These are phyloP conservation scores for Amaranthus hypochondriacus DNA, from an alignment of 148 eudicot species.

Conservation along the genomic window DNA sequence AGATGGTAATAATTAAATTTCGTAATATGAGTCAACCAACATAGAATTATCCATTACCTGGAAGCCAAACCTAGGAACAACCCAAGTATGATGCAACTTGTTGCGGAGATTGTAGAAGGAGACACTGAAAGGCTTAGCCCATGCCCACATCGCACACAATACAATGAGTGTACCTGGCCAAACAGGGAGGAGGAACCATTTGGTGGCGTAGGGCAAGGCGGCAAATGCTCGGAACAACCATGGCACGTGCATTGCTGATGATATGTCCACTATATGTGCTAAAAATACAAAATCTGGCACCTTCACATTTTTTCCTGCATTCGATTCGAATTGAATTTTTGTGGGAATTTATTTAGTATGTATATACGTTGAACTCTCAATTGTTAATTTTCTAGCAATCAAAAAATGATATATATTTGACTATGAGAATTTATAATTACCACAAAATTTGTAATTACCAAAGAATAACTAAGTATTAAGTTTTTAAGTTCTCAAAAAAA, in stretches of 20 bases:
- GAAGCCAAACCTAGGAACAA: slow-evolving; percentile 61
- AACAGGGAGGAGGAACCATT: slow-evolving; percentile 30
- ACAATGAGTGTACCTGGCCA: slow-evolving; percentile 36
- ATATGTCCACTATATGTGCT: slow-evolving; percentile 63
- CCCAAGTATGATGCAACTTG: slow-evolving; percentile 61
- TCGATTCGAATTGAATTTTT: too few species aligned
- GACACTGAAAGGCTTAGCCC: slow-evolving; percentile 41
- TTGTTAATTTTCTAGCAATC: too few species aligned
- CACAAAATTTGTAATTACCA: too few species aligned
- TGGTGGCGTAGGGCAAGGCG: slow-evolving; percentile 39
- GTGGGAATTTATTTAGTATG: too few species aligned
- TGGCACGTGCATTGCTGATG: slow-evolving; percentile 51
- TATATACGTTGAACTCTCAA: too few species aligned
- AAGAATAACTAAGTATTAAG: too few species aligned
- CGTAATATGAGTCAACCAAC: not conserved
- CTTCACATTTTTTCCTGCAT: slow-evolving; percentile 44
- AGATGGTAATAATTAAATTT: too few species aligned
- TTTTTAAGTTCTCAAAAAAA: too few species aligned
- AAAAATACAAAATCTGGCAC: slow-evolving; percentile 78
- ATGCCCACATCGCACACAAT: slow-evolving; percentile 58
- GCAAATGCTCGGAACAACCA: slow-evolving; percentile 43
- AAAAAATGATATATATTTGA: too few species aligned
- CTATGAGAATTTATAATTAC: too few species aligned
- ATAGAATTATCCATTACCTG: slow-evolving; percentile 37
- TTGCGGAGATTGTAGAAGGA: slow-evolving; percentile 45